These are phyloP conservation scores for Malus hybrid DNA, from an alignment of 331 rosid genomes.

Conservation along the genomic window DNA sequence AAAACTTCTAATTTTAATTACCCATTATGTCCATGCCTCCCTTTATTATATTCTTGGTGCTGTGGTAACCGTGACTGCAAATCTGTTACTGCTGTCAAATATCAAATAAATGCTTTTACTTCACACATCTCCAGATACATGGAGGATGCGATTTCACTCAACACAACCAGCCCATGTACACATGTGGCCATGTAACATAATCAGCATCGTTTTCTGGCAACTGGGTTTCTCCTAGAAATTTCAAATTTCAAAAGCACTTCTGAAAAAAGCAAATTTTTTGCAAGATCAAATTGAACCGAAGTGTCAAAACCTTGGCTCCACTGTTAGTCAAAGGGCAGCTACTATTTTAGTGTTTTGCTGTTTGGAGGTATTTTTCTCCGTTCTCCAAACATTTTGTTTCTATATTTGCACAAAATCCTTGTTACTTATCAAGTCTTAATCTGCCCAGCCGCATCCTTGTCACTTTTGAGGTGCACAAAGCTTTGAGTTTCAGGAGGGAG, in stretches of 20 bases:
- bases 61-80: neutral
- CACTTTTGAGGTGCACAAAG: neutral
- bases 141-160: neutral
- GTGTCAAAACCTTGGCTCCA: neutral
- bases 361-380: conserved; percentile 12
- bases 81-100: neutral
- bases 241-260: conserved; percentile 25
- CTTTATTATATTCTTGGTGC: neutral
- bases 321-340: conserved; percentile 12
- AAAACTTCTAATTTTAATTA: neutral
- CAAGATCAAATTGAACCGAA: too few species aligned
- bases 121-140: conserved; percentile 2
- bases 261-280: neutral
- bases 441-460: conserved; percentile 19
- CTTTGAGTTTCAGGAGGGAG: conserved; percentile 10
- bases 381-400: conserved; percentile 8
- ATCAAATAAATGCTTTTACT: neutral
- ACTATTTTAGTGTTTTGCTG: conserved; percentile 3
- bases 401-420: conserved; percentile 15
- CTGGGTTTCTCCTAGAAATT: neutral
- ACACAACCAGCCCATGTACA: neutral
- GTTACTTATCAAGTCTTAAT: neutral
- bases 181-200: neutral
- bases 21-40: neutral
- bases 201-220: conserved; percentile 15